A percentile compares a stretch with the other conserved stretches of the same genome.
Evolutionary conservation across 495 filamentous ascomycete genomes (phyloP).

Genomic region (Talaromyces adpressus): DNA sequence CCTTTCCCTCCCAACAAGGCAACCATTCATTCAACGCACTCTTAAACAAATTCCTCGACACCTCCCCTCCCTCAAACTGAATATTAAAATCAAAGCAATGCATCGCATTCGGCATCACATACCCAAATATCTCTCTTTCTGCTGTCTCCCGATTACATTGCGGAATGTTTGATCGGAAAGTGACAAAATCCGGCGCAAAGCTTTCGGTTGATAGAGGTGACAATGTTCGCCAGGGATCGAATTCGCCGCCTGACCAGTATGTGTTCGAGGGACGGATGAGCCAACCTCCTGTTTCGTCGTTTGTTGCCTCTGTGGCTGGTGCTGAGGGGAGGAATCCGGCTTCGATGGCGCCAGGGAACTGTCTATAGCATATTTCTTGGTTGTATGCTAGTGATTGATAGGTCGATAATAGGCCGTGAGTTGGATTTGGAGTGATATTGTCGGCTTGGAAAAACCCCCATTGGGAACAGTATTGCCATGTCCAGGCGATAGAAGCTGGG

Average conservation of each 20-base stretch:
- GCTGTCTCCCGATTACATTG: constrained; percentile 35
- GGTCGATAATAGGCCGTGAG: constrained; percentile 32
- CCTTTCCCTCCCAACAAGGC: constrained; percentile 27
- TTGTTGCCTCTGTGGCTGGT: constrained; percentile 31
- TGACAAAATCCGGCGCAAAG: constrained; percentile 31
- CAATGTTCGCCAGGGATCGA: constrained; percentile 53
- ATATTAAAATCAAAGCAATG: constrained; percentile 47
- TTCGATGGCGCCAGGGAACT: constrained; percentile 42
- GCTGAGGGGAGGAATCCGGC: constrained; percentile 35
- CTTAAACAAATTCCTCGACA: constrained; percentile 28
- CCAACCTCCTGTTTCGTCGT: constrained; percentile 47
- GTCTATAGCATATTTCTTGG: constrained; percentile 43
- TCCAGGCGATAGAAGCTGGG: constrained; percentile 42
- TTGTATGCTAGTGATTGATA: constrained; percentile 46
- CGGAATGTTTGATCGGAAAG: constrained; percentile 35
- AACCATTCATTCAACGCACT: constrained; percentile 42
- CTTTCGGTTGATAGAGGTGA: constrained; percentile 38
- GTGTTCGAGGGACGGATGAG: constrained; percentile 49
- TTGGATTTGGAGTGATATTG: constrained; percentile 35
- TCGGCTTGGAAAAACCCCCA: constrained; percentile 50
- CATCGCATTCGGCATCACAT: constrained; percentile 37
- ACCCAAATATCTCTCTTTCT: constrained; percentile 40
- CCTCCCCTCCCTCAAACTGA: constrained; percentile 19
- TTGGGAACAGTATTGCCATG: constrained; percentile 56
- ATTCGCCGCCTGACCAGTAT: constrained; percentile 48